Conservation (phyloP, 352 stramenopile genomes). For the Phytophthora fragariaefolia region DNA sequence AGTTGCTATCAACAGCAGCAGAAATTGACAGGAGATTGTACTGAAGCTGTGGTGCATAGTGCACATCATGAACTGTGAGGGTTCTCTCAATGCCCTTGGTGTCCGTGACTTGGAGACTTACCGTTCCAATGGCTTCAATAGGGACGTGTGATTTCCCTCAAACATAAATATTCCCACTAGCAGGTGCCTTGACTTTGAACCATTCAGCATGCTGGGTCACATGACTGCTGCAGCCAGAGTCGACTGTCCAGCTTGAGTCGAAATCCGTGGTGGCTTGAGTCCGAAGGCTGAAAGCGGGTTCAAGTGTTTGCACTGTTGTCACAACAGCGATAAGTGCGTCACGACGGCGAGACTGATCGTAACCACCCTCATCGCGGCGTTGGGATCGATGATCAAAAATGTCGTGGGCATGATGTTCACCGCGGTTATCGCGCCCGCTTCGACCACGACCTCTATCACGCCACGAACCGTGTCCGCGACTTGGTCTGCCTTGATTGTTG, state of each 20-base stretch:
- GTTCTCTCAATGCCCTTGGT: neutral
- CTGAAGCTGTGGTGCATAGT: conserved; percentile 8
- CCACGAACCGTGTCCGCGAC: too few relatives aligned
- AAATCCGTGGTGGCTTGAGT: neutral
- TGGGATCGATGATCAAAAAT: too few relatives aligned
- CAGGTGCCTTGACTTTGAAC: neutral
- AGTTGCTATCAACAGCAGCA: conserved; percentile 3
- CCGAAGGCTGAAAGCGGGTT: neutral
- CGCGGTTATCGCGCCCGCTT: too few relatives aligned
- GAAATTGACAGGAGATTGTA: conserved; percentile 4
- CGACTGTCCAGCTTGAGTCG: neutral
- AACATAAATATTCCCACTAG: neutral
- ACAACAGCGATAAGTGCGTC: neutral
- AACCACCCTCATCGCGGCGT: neutral
- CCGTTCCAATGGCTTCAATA: neutral
- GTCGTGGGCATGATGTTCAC: too few relatives aligned
- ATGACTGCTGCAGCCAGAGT: neutral
- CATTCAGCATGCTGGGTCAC: neutral
- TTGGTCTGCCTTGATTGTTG: too few relatives aligned
- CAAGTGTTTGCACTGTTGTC: neutral
- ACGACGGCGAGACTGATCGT: neutral
- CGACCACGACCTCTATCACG: too few relatives aligned
- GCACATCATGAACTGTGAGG: neutral
- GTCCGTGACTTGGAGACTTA: neutral
- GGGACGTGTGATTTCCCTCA: neutral